phyloP scores from a whole-genome alignment of 805 yeast genomes.

The Isabelozyma pseudorhagii region DNA sequence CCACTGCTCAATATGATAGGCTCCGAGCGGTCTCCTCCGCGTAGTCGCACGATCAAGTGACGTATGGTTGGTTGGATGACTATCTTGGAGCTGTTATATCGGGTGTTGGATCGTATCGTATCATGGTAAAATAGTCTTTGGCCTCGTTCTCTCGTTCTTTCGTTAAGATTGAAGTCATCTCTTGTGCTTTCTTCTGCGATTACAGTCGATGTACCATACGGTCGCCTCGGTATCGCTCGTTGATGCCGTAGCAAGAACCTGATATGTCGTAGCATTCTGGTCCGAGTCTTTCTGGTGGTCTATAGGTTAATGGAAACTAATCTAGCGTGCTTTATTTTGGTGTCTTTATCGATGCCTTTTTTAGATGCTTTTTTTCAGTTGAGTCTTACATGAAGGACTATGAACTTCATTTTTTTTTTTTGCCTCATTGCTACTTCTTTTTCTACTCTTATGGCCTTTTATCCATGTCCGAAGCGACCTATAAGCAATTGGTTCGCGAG shows the following conservation, averaged over 20 bases:
- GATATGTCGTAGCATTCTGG: not conserved
- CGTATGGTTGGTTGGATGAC: slow-evolving; percentile 7
- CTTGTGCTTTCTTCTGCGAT: not conserved
- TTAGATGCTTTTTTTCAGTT: not conserved
- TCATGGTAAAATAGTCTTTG: not conserved
- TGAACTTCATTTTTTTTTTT: not conserved
- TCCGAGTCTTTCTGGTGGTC: not conserved
- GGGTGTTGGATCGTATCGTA: not conserved
- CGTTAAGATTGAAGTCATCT: not conserved
- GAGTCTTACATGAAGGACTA: not conserved
- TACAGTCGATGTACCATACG: not conserved
- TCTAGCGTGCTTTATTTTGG: not conserved
- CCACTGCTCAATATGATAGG: not conserved
- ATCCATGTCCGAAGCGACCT: slow-evolving; percentile 10
- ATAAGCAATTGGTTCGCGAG: slow-evolving; percentile 8
- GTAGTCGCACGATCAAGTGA: slow-evolving; percentile 7
- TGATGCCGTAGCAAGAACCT: not conserved
- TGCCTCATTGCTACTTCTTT: not conserved
- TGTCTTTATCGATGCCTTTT: not conserved
- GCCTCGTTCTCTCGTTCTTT: not conserved
- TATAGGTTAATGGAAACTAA: not conserved
- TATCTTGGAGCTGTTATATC: slow-evolving; percentile 6
- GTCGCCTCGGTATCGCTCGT: not conserved
- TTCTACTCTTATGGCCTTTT: not conserved
- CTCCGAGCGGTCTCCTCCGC: slow-evolving; percentile 1